Conservation (phyloP, 1,284 basidiomycete species). For the Boletus semigastroideus region DNA sequence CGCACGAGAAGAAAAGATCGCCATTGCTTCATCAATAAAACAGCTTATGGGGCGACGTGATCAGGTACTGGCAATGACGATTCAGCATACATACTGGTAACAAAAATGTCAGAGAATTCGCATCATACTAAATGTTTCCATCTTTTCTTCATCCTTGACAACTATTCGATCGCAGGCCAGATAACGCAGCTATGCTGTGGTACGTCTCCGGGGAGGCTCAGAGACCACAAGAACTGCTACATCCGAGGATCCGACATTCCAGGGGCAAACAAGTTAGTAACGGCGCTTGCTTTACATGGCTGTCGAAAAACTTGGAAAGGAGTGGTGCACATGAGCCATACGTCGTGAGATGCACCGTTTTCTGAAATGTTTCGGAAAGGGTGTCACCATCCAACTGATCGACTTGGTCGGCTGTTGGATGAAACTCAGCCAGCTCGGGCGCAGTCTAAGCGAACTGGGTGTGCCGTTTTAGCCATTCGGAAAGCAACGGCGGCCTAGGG, state of each 20-base stretch:
- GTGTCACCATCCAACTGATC: neutral
- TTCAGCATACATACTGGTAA: slow-evolving; percentile 1
- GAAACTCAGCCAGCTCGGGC: slow-evolving; percentile 12
- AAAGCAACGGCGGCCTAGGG: neutral
- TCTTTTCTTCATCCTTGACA: slow-evolving; percentile 7
- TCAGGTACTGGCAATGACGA: neutral
- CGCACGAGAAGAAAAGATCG: slow-evolving; percentile 1
- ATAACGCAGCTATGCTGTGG: neutral
- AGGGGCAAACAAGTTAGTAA: slow-evolving; percentile 17
- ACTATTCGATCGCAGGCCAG: neutral
- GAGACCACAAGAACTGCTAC: neutral
- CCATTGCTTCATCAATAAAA: neutral
- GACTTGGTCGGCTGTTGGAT: neutral
- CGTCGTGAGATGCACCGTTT: slow-evolving; percentile 11
- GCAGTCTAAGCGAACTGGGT: slow-evolving; percentile 10
- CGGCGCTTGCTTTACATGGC: neutral
- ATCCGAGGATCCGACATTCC: slow-evolving; percentile 11
- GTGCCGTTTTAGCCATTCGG: neutral
- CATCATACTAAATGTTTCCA: slow-evolving; percentile 20
- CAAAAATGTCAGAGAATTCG: neutral
- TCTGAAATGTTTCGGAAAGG: neutral
- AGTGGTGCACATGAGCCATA: slow-evolving; percentile 21
- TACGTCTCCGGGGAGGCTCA: slow-evolving; percentile 1
- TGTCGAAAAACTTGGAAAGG: slow-evolving; percentile 6
- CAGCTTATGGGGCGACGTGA: neutral